Base-by-base conservation (phyloP, 225 moss, liverwort and hornwort genomes). In the Neckera pumila region DNA sequence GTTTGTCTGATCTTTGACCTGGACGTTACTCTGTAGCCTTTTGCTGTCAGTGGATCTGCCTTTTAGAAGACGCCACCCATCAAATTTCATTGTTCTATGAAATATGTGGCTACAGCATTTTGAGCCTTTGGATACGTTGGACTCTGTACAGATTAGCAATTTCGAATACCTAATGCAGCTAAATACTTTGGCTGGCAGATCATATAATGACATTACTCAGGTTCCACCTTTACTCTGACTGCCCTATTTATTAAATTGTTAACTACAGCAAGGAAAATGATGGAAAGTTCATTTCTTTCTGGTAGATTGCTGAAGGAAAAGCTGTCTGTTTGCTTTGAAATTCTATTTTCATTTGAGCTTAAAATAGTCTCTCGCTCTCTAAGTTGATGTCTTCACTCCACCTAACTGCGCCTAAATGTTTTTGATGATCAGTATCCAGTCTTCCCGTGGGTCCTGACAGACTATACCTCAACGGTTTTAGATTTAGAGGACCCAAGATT, bases 81-180 rank as follows among this genome's bases (percentile, higher is more conserved):
- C 33, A 71, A 33, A 33, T 71, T 65, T 76, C 23, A 56, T 51
- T 84, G 31, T 83, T 88, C 56, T 33, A 45, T 69, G 58, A 70
- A 84, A 42, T 80, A 80, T 77, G 26, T 86, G 60, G 49, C n/a
- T 59, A 80, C 80, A 88, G 36, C 43, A 47, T 88, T 90, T 86
- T 90, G 53, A 91, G 66, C 82, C 33, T 67, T 88, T 43, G 59
- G 43, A 80, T 83, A 31, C 84, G 88, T 87, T 91, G 83, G 75
- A 84, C 57, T 75, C 57, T 85, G 78, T 87, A 86, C 96, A 99
- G 99, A 99, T 99, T 64, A 96, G 93, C 95, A 99, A 99, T 93
- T 99, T 99, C 85, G 97, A 99, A 92, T 99, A 99, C 79, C 90
- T 99, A 88, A 96, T 99, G 96, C 97, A 94, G 90, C 94, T 99